Evolutionary conservation across 106 monocot species (phyloP).

Genomic region (Acorus calamus): DNA sequence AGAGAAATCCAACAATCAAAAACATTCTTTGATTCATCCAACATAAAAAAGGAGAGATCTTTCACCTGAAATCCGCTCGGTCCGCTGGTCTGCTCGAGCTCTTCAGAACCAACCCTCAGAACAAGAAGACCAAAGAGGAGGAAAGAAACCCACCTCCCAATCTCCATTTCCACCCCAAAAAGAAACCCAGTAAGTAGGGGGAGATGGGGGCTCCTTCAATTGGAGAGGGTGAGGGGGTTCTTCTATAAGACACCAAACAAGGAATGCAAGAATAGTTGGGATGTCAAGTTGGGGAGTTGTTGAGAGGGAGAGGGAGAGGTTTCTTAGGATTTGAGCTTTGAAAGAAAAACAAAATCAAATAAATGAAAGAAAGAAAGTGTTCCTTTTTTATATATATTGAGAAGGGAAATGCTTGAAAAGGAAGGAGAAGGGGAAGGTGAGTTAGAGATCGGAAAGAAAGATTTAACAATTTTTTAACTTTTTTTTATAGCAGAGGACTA

Average conservation of each 20-base stretch:
- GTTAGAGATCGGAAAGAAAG: too few relatives aligned
- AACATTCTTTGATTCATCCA: too few relatives aligned
- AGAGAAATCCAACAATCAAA: too few relatives aligned
- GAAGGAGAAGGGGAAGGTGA: too few relatives aligned
- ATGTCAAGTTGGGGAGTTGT: not conserved
- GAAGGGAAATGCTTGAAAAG: too few relatives aligned
- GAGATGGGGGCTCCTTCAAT: not conserved
- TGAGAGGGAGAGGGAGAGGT: not conserved
- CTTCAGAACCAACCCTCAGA: not conserved
- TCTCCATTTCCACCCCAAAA: conserved; percentile 6
- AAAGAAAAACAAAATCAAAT: not conserved
- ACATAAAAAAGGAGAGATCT: too few relatives aligned
- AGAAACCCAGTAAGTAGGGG: not conserved
- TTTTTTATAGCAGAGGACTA: too few relatives aligned
- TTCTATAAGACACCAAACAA: too few relatives aligned
- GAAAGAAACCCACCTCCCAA: conserved; percentile 1
- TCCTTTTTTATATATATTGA: too few relatives aligned
- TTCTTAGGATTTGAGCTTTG: not conserved
- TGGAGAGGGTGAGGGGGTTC: not conserved
- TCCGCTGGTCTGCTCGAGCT: conserved; percentile 6
- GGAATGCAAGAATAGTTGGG: not conserved
- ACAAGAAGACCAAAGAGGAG: not conserved
- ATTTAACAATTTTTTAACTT: too few relatives aligned
- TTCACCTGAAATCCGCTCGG: conserved; percentile 24
- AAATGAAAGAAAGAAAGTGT: not conserved